Percentiles rank a stretch among this genome's conserved stretches.
These are phyloP conservation scores for Aspergillus udagawae DNA, from an alignment of 2,329 filamentous ascomycete species.

Conservation along the genomic window DNA sequence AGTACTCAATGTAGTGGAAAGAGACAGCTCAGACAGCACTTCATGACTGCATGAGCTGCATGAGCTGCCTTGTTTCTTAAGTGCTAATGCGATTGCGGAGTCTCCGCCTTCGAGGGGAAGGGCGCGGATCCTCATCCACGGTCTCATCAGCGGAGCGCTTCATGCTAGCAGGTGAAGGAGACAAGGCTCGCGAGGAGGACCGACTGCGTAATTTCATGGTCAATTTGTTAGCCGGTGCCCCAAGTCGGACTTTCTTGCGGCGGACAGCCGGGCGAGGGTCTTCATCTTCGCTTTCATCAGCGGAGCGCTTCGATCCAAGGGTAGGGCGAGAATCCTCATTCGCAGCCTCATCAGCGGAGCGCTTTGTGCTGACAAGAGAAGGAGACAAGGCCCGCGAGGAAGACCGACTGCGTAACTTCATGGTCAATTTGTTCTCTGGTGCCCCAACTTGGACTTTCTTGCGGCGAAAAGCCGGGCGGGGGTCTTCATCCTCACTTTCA, in stretches of 20 bases:
- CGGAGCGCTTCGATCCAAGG: not conserved
- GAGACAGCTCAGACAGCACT: not conserved
- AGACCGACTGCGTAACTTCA: conserved; percentile 31
- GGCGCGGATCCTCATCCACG: conserved; percentile 30
- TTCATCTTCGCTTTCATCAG: not conserved
- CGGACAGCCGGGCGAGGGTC: conserved; percentile 26
- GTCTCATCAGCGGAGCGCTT: conserved; percentile 41
- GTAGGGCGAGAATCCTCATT: not conserved
- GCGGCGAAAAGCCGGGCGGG: not conserved
- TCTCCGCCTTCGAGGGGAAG: not conserved
- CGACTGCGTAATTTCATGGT: conserved; percentile 31
- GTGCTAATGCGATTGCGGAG: not conserved
- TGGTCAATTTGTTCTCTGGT: conserved; percentile 47
- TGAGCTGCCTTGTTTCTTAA: not conserved
- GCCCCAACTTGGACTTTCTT: conserved; percentile 35
- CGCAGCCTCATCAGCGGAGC: conserved; percentile 23
- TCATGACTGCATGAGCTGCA: not conserved
- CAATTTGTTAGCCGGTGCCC: conserved; percentile 48
- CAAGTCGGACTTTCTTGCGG: conserved; percentile 34
- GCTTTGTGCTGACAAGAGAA: conserved; percentile 40
- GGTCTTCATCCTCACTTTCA: not conserved
- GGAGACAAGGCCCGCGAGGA: conserved; percentile 41
- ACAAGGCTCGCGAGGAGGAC: conserved; percentile 38
- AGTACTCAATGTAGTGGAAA: not conserved
- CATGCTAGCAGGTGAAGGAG: conserved; percentile 39